phyloP scores from a whole-genome alignment of 2,329 filamentous ascomycete genomes.

The Alternaria sp. region DNA sequence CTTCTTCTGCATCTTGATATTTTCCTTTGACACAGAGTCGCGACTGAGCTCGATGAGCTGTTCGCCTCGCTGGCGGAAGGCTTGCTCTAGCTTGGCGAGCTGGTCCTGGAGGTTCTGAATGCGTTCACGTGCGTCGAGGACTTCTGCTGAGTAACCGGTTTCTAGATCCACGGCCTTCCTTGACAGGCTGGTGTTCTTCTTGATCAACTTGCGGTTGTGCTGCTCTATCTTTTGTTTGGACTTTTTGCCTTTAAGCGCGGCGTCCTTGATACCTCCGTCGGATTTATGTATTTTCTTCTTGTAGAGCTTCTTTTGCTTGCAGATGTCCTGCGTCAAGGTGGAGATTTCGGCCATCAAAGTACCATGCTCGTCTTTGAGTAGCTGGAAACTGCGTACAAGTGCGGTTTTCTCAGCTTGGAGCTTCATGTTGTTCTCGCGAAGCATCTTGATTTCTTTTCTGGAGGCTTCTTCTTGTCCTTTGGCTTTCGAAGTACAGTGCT shows the following conservation, averaged over 20 bases:
- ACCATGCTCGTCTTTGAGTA: not conserved
- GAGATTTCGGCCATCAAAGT: not conserved
- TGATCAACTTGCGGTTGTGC: not conserved
- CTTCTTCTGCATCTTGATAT: constrained; percentile 1
- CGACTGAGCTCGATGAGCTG: constrained; percentile 6
- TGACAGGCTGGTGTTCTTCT: not conserved
- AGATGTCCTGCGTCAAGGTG: not conserved
- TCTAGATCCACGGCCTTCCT: not conserved
- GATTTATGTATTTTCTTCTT: not conserved
- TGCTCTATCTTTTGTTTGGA: not conserved
- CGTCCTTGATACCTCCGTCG: not conserved
- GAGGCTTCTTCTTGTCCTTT: not conserved
- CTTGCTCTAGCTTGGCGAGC: not conserved
- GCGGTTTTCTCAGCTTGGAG: not conserved
- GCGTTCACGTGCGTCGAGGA: not conserved
- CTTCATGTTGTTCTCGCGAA: not conserved
- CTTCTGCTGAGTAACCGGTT: not conserved
- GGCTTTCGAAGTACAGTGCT: not conserved
- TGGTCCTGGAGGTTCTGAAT: not conserved
- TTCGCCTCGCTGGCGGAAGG: constrained; percentile 2
- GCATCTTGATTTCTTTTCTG: not conserved
- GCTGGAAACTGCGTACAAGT: not conserved
- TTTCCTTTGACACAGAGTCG: not conserved
- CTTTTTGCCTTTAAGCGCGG: not conserved
- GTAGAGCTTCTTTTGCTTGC: not conserved